These are phyloP conservation scores for Sherardia arvensis DNA, from an alignment of 257 asterid genomes.

Conservation along the genomic window DNA sequence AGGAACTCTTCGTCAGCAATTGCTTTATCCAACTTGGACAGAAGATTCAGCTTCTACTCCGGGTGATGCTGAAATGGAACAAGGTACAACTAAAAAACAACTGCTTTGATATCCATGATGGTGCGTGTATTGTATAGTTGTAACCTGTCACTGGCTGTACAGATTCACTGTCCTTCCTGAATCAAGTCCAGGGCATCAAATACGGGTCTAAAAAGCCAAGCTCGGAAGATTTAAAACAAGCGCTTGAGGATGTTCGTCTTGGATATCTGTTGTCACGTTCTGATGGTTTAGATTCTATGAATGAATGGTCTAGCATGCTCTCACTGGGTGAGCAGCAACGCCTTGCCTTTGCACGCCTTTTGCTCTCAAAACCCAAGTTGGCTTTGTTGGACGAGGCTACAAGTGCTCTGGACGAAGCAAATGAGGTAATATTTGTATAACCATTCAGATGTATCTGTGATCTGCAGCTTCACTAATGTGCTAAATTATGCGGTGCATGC, in stretches of 20 bases:
- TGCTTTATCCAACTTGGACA: conserved; percentile 86
- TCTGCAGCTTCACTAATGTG: not conserved
- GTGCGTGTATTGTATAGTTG: too few species aligned
- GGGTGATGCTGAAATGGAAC: conserved; percentile 30
- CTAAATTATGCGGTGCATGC: not conserved
- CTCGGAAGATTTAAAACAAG: conserved; percentile 46
- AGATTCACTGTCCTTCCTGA: conserved; percentile 48
- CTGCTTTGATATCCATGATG: not conserved
- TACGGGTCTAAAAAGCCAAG: conserved; percentile 41
- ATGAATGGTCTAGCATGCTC: conserved; percentile 79
- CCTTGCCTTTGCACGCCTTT: conserved; percentile 69
- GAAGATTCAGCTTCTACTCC: conserved; percentile 30
- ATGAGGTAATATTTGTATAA: conserved; percentile 38
- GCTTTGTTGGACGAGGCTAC: conserved; percentile 75
- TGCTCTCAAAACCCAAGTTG: conserved; percentile 61
- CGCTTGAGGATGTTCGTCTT: conserved; percentile 59
- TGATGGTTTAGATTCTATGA: conserved; percentile 42
- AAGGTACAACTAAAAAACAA: conserved; percentile 49
- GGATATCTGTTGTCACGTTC: conserved; percentile 48
- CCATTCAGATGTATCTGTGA: not conserved
- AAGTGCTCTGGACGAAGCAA: conserved; percentile 81
- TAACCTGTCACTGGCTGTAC: conserved; percentile 14
- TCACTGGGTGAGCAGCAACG: conserved; percentile 93
- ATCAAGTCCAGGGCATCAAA: conserved; percentile 14
- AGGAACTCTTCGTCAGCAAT: conserved; percentile 85